Percentiles rank a stretch among this genome's conserved stretches.
Conservation (phyloP, 2,329 filamentous ascomycete species). For the Cryphonectria naterciae region DNA sequence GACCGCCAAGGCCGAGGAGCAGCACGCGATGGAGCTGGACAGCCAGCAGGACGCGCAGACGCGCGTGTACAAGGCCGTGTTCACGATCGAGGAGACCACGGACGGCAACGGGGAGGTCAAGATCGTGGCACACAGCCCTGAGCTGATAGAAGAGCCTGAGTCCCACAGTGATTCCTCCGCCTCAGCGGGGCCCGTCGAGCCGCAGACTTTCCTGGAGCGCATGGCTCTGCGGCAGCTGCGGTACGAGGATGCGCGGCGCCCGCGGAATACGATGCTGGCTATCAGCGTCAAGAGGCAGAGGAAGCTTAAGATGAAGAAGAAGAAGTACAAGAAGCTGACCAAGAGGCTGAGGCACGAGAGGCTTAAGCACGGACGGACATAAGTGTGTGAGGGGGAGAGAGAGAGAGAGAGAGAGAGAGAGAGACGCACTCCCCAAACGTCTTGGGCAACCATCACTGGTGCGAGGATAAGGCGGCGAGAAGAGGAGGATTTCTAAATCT, state of each 20-base stretch:
- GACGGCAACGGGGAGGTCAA: conserved; percentile 63
- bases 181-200: conserved; percentile 26
- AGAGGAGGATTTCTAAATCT: background rate
- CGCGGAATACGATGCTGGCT: conserved; percentile 66
- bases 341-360: conserved; percentile 86
- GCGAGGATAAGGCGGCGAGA: background rate
- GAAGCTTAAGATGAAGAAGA: conserved; percentile 99
- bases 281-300: conserved; percentile 92
- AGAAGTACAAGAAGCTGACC: conserved; percentile 99
- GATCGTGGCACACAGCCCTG: conserved; percentile 64
- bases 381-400: conserved; percentile 33
- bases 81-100: conserved; percentile 69
- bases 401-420: background rate
- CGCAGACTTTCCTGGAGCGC: conserved; percentile 69
- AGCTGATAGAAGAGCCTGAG: conserved; percentile 55
- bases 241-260: conserved; percentile 58
- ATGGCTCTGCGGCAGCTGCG: conserved; percentile 67
- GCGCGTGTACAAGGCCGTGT: conserved; percentile 65
- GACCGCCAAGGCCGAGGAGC: conserved; percentile 34
- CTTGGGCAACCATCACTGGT: background rate
- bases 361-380: conserved; percentile 76
- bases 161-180: conserved; percentile 27
- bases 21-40: conserved; percentile 39
- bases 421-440: background rate
- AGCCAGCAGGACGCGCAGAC: conserved; percentile 51